Evolutionary conservation across 2,329 filamentous ascomycete genomes (phyloP).

Genomic region (Trichoderma harzianum): DNA sequence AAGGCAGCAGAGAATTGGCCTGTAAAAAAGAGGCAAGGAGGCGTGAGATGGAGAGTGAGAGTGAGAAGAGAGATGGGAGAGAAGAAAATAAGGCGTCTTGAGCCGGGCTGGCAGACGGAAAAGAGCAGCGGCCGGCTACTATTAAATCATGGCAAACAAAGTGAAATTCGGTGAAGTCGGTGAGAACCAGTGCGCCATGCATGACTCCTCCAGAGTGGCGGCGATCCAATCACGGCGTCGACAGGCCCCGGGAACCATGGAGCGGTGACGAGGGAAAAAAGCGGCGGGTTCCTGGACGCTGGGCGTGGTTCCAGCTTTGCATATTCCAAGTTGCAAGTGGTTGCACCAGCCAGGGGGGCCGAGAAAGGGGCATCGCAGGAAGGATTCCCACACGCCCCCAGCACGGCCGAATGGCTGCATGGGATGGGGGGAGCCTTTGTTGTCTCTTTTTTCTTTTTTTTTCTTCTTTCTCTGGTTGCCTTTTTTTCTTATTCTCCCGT

Average conservation of each 20-base stretch:
- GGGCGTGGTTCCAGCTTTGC: slow-evolving; percentile 11
- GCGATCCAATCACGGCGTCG: slow-evolving; percentile 24
- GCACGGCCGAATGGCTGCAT: slow-evolving; percentile 4
- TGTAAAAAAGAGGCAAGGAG: not conserved
- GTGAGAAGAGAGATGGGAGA: not conserved
- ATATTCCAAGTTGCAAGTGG: slow-evolving; percentile 6
- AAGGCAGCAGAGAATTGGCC: not conserved
- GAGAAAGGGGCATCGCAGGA: slow-evolving; percentile 8
- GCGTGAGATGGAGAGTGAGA: not conserved
- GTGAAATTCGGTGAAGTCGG: slow-evolving; percentile 33
- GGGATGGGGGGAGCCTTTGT: not conserved
- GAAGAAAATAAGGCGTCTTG: slow-evolving; percentile 3
- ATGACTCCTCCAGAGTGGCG: slow-evolving; percentile 20
- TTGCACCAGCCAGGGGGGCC: slow-evolving; percentile 8
- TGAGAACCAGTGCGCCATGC: slow-evolving; percentile 25
- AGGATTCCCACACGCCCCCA: slow-evolving; percentile 11
- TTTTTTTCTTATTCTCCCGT: not conserved
- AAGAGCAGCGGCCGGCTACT: slow-evolving; percentile 9
- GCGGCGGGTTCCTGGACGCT: slow-evolving; percentile 21
- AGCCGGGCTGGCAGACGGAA: not conserved
- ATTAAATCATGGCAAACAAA: slow-evolving; percentile 17
- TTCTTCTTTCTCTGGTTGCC: not conserved
- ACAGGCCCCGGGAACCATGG: slow-evolving; percentile 18
- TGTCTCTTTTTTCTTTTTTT: not conserved
- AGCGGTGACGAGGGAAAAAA: slow-evolving; percentile 23